Percentiles rank a stretch among this genome's conserved stretches.
Evolutionary conservation across 139 green algal genomes (phyloP).

Genomic region (Chlorella ohadii): DNA sequence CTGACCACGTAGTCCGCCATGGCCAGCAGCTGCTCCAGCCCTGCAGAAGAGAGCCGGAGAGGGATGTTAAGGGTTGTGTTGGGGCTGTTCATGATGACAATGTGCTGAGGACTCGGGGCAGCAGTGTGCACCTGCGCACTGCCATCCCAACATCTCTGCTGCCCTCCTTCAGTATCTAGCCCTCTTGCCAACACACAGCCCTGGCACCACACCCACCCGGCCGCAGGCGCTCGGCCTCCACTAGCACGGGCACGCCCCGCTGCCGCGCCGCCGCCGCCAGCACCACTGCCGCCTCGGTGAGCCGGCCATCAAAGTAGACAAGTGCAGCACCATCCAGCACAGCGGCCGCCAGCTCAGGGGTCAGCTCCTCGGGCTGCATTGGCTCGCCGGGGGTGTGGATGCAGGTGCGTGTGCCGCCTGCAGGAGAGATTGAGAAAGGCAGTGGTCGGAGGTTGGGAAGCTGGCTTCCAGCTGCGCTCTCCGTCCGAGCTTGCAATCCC

Average conservation of each 20-base stretch:
- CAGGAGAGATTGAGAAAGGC: background rate
- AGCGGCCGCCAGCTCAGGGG: conserved; percentile 18
- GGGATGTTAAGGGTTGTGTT: no score
- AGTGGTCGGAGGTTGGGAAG: no score
- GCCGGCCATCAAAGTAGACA: conserved; percentile 94
- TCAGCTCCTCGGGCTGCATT: conserved; percentile 75
- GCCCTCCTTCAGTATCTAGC: no score
- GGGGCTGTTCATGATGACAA: no score
- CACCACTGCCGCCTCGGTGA: conserved; percentile 88
- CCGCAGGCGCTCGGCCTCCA: conserved; percentile 91
- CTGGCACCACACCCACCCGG: conserved; percentile 56
- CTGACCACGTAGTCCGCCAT: conserved; percentile 87
- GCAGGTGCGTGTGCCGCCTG: conserved; percentile 90
- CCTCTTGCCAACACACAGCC: no score
- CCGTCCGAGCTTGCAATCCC: no score
- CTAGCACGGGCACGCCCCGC: conserved; percentile 77
- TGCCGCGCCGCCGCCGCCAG: conserved; percentile 73
- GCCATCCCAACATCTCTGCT: no score
- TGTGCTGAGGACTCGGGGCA: no score
- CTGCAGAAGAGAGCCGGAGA: conserved; percentile 28
- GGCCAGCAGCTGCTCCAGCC: conserved; percentile 81
- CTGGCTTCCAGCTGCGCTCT: no score
- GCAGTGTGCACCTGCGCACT: no score
- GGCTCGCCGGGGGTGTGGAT: conserved; percentile 92
- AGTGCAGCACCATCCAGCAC: conserved; percentile 69